Evolutionary conservation across 2,329 filamentous ascomycete species (phyloP), one percentile per base, ranked within the genome.

Genomic region (Ciborinia camelliae): DNA sequence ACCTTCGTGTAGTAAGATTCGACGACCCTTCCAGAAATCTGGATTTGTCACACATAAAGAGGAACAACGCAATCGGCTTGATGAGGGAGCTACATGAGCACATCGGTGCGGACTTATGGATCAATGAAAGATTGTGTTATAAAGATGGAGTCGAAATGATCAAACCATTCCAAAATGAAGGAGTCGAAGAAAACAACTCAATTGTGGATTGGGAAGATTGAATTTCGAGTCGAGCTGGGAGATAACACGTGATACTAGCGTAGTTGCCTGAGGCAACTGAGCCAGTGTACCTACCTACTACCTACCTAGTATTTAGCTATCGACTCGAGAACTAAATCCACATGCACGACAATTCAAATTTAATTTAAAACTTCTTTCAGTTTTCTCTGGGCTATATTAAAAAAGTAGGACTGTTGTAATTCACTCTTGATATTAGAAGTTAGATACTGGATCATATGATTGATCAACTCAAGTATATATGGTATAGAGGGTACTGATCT

Each of bases 101-200:
- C 18, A n/a, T 45, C 4, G 39, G 54, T 9, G 39, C 39, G 39
- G 39, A 47, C 18, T 18, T 58, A 18, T 55, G 54, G 54, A n/a
- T n/a, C 10, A 28, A 47, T 41, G 54, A 30, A n/a, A 43, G 54
- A 18, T 28, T 58, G 37, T 58, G 54, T 45, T 58, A 58, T 47
- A 47, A 58, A n/a, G 26, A 58, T 32, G 54, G 39, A 26, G 18
- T 58, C 28, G 15, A 32, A 45, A 41, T 47, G 2, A 26, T 14
- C 37, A 45, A 23, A 8, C 23, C 39, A 30, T 30, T 47, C 8
- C 6, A 23, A n/a, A 35, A 41, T 18, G 18, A 15, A 15, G n/a
- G n/a, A n/a, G n/a, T n/a, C n/a, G n/a, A n/a, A n/a, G n/a, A n/a
- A n/a, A n/a, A n/a, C n/a, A n/a, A n/a, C n/a, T n/a, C n/a, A n/a